These are phyloP conservation scores for Chrysosporium keratinophilum DNA, from an alignment of 2,329 filamentous ascomycete species.

Conservation along the genomic window DNA sequence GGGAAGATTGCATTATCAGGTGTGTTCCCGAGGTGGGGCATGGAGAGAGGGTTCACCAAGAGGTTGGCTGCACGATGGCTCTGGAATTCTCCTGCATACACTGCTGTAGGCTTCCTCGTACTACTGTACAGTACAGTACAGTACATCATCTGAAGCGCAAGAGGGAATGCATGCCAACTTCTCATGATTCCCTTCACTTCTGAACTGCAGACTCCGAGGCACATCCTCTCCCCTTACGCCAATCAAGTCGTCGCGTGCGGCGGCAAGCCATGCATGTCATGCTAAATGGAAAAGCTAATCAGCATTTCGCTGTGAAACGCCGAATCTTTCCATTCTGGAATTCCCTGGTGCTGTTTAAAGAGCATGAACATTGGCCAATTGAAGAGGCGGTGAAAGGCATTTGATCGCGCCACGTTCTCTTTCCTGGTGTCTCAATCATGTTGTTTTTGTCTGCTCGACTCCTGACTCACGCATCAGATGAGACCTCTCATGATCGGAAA, in stretches of 20 bases:
- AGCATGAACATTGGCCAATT: not conserved
- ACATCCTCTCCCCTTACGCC: not conserved
- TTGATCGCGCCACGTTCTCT: not conserved
- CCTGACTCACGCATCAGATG: not conserved
- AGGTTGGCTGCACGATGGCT: no score
- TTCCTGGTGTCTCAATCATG: not conserved
- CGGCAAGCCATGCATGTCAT: not conserved
- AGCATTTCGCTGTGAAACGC: not conserved
- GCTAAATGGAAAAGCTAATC: not conserved
- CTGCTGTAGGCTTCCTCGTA: no score
- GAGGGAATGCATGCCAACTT: no score
- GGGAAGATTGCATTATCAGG: not conserved
- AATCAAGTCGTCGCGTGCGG: not conserved
- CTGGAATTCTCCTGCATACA: no score
- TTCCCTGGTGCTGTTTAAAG: not conserved
- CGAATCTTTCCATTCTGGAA: not conserved
- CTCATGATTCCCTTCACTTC: no score
- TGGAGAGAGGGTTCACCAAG: not conserved
- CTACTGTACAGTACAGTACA: no score
- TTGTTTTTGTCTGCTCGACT: not conserved
- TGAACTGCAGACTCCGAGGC: no score
- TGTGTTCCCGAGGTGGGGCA: not conserved
- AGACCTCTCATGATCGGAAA: constrained; percentile 1
- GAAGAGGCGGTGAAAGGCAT: not conserved
- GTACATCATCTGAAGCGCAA: no score